Evolutionary conservation across 2,329 filamentous ascomycete species (phyloP), one percentile per base, ranked within the genome.

Genomic region (Aspergillus jensenii): DNA sequence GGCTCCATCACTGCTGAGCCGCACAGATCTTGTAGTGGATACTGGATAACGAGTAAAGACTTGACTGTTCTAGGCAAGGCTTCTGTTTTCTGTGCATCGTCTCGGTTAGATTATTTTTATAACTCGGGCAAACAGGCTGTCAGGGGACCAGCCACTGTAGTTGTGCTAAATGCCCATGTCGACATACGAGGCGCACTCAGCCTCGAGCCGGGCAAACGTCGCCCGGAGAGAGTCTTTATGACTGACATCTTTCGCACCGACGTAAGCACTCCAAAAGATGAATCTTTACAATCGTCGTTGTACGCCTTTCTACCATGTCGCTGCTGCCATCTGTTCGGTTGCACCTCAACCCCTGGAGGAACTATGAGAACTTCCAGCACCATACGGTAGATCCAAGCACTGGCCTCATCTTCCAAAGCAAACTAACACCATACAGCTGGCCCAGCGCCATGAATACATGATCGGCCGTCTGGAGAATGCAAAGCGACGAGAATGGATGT

Each of bases 391-490:
- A 49, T 23, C 7, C 1, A 31, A 31, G 27, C 27, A 11, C 9
- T 9, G 9, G 8, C 9, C 9, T 11, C 27, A 9, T 31, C 3
- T 6, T 25, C 1, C 6, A 31, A 31, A 8, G 9, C 27, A 31
- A n/a, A 8, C 31, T 39, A 31, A 39, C 17, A 19, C 35, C 12
- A 37, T 37, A n/a, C 45, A 62, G 55, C 51, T 50, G 3, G 60
- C 60, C 12, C 58, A 62, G 46, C 48, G 60, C 27, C 60, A 58
- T 44, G 52, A 57, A 11, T 62, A 57, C 15, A 53, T 62, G 37
- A 53, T 62, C 21, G 58, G 52, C 35, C 47, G 58, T 8, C 25
- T 62, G 9, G 58, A 62, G 25, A 58, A 56, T 54, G 58, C 60
- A 7, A 40, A 58, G n/a, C 50, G 55, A 27, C 44, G 60, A 14